Evolutionary conservation across 108 stramenopile genomes (phyloP), one percentile per base, ranked within the genome.

Genomic region (Tribonema minus): DNA sequence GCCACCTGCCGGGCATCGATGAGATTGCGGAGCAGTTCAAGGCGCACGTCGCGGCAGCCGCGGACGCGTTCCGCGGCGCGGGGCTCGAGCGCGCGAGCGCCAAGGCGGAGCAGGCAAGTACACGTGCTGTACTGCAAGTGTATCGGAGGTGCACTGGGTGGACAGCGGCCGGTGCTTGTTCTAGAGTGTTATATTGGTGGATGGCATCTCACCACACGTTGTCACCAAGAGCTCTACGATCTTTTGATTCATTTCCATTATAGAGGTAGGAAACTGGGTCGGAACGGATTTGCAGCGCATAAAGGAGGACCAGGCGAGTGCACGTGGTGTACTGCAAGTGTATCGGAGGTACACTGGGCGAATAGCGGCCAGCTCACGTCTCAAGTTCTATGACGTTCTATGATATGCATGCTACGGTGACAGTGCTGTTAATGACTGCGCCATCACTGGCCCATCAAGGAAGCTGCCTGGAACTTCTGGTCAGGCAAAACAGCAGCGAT

Each of bases 1-100:
- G 76, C 37, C 80, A 85, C 60, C 73, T 88, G 9, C 87, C 87
- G 29, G 72, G 82, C 39, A 58, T 85, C 37, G 83, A 84, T 26
- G 74, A 84, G 25, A 64, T 82, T 59, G 58, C 82, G 26, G 87
- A 87, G 12, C 36, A 37, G 12, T 86, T 86, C 60, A 71, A 58
- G 54, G 72, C 58, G 26, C 37, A 73, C 32, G 83, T 86, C 30
- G 77, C 67, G 36, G 41, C 39, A 37, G 75, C 65, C 28, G 64
- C 75, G 15, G 75, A 76, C 35, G 38, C 66, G 6, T 67, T 62
- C 65, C 41, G 75, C 39, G 38, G 34, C 2, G 66, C 65, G 12
- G 75, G 75, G 58, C 40, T 76, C 27, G 75, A 36, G 33, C 61
- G 41, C 58, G 54, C 75, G 1, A 9, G 33, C 54, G 58, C 58